Percentiles rank a stretch among this genome's conserved stretches.
These are phyloP conservation scores for Rubia yunnanensis DNA, from an alignment of 257 asterid species.

Conservation along the genomic window DNA sequence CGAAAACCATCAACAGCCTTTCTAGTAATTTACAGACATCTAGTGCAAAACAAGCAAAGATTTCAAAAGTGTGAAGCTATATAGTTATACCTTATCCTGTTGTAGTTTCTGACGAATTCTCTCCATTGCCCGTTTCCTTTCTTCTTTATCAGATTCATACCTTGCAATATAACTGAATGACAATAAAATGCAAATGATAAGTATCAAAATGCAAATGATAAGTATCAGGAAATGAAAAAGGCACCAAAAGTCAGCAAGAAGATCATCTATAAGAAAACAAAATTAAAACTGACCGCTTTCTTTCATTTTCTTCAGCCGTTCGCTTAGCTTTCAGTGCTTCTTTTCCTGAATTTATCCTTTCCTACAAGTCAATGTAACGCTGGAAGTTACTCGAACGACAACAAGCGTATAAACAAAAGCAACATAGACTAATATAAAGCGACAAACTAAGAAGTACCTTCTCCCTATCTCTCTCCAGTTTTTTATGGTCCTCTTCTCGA, in stretches of 20 bases:
- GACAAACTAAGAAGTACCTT: constrained; percentile 32
- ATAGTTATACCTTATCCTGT: constrained; percentile 59
- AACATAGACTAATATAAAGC: not conserved
- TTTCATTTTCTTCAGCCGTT: constrained; percentile 54
- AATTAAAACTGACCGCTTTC: constrained; percentile 38
- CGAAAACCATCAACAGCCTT: too few species aligned
- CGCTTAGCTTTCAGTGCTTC: constrained; percentile 38
- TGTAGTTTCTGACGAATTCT: constrained; percentile 53
- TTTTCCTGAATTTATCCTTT: constrained; percentile 49
- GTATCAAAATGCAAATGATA: not conserved
- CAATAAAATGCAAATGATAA: not conserved
- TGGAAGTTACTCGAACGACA: not conserved
- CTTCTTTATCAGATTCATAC: constrained; percentile 50
- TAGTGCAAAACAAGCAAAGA: not conserved
- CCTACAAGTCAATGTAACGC: constrained; percentile 27
- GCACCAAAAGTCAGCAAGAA: too few species aligned
- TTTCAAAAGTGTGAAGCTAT: not conserved
- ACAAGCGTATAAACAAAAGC: not conserved
- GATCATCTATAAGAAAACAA: too few species aligned
- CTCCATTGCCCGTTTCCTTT: constrained; percentile 55
- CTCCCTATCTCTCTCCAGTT: constrained; percentile 47
- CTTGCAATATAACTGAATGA: constrained; percentile 37
- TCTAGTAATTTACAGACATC: not conserved
- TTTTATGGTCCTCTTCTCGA: constrained; percentile 44
- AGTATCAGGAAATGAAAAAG: not conserved